Conservation (phyloP, 1,139 yeast species). For the Geotrichum histeridarum region DNA sequence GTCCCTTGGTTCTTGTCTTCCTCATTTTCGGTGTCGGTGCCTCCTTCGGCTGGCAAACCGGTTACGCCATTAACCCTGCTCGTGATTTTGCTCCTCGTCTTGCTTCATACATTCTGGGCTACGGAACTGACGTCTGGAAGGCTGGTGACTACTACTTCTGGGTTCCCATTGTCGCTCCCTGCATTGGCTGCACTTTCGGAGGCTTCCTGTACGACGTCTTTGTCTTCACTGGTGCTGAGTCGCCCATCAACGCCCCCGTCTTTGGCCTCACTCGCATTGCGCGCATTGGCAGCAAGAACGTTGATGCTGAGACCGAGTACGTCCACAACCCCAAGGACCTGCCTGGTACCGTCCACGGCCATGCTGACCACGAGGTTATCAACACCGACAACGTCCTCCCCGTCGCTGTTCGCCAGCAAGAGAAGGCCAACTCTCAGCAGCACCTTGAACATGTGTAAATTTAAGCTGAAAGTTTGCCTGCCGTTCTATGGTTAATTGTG, state of each 20-base stretch:
- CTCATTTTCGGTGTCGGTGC: slow-evolving; percentile 45
- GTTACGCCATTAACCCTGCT: slow-evolving; percentile 49
- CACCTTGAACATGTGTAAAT: neutral
- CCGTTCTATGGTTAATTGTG: too few relatives aligned
- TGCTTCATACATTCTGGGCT: slow-evolving; percentile 45
- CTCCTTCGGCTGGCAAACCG: slow-evolving; percentile 47
- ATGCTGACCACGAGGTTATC: slow-evolving; percentile 14
- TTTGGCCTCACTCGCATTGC: slow-evolving; percentile 21
- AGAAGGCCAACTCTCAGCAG: neutral
- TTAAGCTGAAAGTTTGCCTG: too few relatives aligned
- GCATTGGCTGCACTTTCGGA: slow-evolving; percentile 44
- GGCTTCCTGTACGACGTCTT: slow-evolving; percentile 46
- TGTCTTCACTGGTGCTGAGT: slow-evolving; percentile 47
- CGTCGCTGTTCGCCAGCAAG: slow-evolving; percentile 4
- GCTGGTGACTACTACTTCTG: slow-evolving; percentile 45
- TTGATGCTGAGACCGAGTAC: neutral
- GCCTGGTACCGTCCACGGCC: slow-evolving; percentile 19
- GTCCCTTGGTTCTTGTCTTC: slow-evolving; percentile 44
- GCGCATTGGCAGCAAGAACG: neutral
- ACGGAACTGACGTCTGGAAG: slow-evolving; percentile 42
- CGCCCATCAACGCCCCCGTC: slow-evolving; percentile 45
- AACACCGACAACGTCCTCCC: slow-evolving; percentile 15
- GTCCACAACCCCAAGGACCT: slow-evolving; percentile 15
- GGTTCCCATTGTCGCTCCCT: slow-evolving; percentile 48
- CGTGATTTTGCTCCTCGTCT: slow-evolving; percentile 51